Evolutionary conservation across 2,329 filamentous ascomycete genomes (phyloP).

Genomic region (Aspergillus sp.): DNA sequence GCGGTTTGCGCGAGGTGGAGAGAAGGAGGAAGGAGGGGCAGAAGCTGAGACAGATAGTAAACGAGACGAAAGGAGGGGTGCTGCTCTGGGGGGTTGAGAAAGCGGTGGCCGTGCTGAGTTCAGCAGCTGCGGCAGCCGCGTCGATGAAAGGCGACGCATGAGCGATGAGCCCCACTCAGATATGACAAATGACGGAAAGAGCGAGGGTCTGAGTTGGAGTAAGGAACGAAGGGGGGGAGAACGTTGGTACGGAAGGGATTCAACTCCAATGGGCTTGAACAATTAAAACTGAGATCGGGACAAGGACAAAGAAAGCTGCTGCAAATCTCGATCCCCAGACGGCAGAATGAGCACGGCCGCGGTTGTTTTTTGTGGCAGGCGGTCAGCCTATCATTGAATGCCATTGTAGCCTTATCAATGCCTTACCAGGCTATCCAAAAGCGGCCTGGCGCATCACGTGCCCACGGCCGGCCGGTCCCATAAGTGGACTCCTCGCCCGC

Average conservation of each 20-base stretch:
- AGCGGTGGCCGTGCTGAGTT: slow-evolving; percentile 36
- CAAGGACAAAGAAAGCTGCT: slow-evolving; percentile 9
- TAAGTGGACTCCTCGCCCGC: neutral
- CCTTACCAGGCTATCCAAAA: neutral
- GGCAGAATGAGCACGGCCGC: slow-evolving; percentile 4
- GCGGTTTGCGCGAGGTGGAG: slow-evolving; percentile 21
- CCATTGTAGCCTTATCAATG: no score
- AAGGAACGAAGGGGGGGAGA: slow-evolving; percentile 13
- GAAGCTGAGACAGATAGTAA: slow-evolving; percentile 22
- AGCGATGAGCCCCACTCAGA: slow-evolving; percentile 12
- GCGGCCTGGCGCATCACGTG: neutral
- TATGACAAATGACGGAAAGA: neutral
- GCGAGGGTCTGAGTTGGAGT: neutral
- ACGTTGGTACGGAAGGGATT: neutral
- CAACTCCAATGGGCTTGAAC: slow-evolving; percentile 3
- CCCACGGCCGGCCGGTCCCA: neutral
- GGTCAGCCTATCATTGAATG: neutral
- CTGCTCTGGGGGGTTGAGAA: slow-evolving; percentile 26
- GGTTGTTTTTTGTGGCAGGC: slow-evolving; percentile 11
- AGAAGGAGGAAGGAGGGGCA: slow-evolving; percentile 22
- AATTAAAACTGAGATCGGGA: neutral
- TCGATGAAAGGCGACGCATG: slow-evolving; percentile 37
- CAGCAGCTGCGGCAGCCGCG: slow-evolving; percentile 30
- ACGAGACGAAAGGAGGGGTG: slow-evolving; percentile 24
- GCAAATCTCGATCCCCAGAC: slow-evolving; percentile 7